phyloP scores from a whole-genome alignment of 805 yeast genomes.

The Pichia insulana region DNA sequence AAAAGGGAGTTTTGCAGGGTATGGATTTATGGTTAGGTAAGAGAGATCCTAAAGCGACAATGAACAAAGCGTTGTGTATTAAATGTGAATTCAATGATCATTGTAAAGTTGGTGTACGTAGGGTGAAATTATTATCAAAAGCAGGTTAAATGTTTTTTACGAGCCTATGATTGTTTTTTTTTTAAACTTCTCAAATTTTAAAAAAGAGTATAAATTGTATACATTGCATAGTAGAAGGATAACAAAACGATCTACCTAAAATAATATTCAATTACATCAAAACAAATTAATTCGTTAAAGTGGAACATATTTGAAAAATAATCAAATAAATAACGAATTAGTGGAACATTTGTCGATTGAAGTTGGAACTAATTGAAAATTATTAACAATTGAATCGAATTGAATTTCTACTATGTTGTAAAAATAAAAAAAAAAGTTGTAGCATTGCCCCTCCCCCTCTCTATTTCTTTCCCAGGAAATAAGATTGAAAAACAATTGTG shows the following conservation, averaged over 20 bases:
- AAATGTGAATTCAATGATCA: slow-evolving; percentile 37
- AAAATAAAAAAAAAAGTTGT: background rate
- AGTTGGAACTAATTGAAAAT: slow-evolving; percentile 9
- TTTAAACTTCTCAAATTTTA: no score
- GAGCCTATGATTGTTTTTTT: background rate
- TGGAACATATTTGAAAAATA: background rate
- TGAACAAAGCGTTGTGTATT: slow-evolving; percentile 37
- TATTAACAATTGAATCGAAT: background rate
- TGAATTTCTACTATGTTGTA: background rate
- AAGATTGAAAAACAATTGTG: slow-evolving; percentile 1
- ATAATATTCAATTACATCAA: background rate
- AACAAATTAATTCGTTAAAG: background rate
- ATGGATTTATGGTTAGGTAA: slow-evolving; percentile 52
- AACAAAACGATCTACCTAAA: no score
- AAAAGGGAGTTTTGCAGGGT: slow-evolving; percentile 18
- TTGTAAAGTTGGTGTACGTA: slow-evolving; percentile 3
- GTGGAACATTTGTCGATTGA: background rate
- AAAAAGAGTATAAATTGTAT: background rate
- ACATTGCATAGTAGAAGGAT: no score
- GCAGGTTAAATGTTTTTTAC: no score
- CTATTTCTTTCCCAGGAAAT: slow-evolving; percentile 6
- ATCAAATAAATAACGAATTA: background rate
- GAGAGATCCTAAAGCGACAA: slow-evolving; percentile 38
- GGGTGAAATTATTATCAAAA: no score
- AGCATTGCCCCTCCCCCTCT: slow-evolving; percentile 10